Evolutionary conservation across 2,329 filamentous ascomycete species (phyloP), one percentile per base, ranked within the genome.

Genomic region (Shiraia bambusicola): DNA sequence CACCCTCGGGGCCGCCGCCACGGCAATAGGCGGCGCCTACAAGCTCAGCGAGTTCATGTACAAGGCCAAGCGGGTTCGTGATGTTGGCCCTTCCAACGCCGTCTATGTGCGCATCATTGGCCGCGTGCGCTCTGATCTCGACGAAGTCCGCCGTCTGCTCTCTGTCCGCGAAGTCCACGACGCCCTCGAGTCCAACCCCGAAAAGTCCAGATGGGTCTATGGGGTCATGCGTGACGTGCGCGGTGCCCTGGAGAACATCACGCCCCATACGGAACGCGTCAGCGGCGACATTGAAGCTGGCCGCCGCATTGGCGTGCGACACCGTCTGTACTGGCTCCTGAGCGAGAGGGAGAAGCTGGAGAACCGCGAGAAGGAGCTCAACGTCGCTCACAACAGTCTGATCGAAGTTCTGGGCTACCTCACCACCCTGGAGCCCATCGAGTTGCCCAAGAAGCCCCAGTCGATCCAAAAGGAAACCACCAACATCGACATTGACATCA

Each of bases 311-410:
- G 65, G 66, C n/a, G 34, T 69, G 17, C 50, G 63, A 30, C 63
- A 68, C 50, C 58, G 67, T 22, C 45, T 70, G 25, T 59, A 61
- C 52, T 70, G 67, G 67, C 54, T 69, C 34, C 43, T 70, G 44
- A 66, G 65, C 58, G 65, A 69, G 48, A 63, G 66, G 56, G 65
- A 69, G 52, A 70, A 69, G 56, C 50, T 69, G 44, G 59, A 66
- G 49, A 64, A 65, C 47, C 35, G 63, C 8, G 60, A 65, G 49
- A 64, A 67, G 58, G 67, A 70, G 51, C 45, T 70, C 22, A 45
- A 41, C 28, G 48, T 60, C 16, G 60, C 61, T 19, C 65, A 69
- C 43, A 44, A 58, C 42, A 69, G 63, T 28, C 54, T 70, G 47
- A 54, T 42, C 28, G 63, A 67, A 49, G 65, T 66, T 22, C 52